Evolutionary conservation across 306 rosid species (phyloP).

Genomic region (Rosa multiflora): DNA sequence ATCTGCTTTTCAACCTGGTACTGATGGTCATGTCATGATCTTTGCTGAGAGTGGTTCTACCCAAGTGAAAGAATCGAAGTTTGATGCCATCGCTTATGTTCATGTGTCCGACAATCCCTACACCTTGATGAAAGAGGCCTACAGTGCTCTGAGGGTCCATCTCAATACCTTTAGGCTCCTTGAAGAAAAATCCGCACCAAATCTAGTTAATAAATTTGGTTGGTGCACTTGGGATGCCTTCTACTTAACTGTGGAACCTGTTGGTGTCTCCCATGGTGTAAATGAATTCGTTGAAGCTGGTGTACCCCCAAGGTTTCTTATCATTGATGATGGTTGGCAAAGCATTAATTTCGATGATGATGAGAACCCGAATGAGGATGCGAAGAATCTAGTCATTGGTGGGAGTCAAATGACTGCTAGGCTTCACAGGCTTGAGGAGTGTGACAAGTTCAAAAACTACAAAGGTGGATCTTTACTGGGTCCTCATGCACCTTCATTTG

Average conservation of each 20-base stretch:
- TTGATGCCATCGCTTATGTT: slow-evolving; percentile 57
- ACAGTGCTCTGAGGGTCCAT: slow-evolving; percentile 62
- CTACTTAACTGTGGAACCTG: slow-evolving; percentile 66
- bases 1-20: slow-evolving; percentile 70
- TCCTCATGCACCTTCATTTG: slow-evolving; percentile 52
- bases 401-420: slow-evolving; percentile 78
- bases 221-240: slow-evolving; percentile 99
- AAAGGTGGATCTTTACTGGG: slow-evolving; percentile 49
- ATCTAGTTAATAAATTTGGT: slow-evolving; percentile 64
- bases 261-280: slow-evolving; percentile 62
- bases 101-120: slow-evolving; percentile 74
- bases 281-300: slow-evolving; percentile 59
- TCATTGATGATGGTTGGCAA: slow-evolving; percentile 93
- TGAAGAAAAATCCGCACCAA: slow-evolving; percentile 68
- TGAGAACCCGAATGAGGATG: slow-evolving; percentile 49
- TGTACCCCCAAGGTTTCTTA: slow-evolving; percentile 62
- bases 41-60: slow-evolving; percentile 80
- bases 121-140: slow-evolving; percentile 72
- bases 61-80: slow-evolving; percentile 44
- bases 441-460: slow-evolving; percentile 65
- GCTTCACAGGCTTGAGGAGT: slow-evolving; percentile 63
- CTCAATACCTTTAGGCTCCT: slow-evolving; percentile 61
- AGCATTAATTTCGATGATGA: slow-evolving; percentile 62
- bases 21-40: slow-evolving; percentile 56
- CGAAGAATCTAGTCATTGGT: slow-evolving; percentile 57